Conservation (phyloP, 176 grass and related monocot species). For the Triticum aestivum region DNA sequence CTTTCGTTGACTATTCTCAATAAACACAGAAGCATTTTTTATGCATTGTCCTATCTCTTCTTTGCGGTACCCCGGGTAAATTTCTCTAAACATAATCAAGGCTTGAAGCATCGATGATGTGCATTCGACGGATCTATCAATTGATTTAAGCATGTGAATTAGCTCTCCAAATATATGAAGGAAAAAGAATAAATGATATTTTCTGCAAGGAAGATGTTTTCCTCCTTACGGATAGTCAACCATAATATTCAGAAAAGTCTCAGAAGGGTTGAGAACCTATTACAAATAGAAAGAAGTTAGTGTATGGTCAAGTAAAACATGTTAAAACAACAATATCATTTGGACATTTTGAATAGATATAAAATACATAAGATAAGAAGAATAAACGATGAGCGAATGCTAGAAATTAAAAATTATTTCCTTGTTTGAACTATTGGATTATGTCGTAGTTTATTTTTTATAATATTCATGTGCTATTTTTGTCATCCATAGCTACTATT, state of each 20-base stretch:
- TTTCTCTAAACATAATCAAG: conserved; percentile 37
- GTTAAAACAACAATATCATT: background rate
- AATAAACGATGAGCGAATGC: background rate
- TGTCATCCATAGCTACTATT: too few species aligned
- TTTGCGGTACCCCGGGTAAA: conserved; percentile 38
- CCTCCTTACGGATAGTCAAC: conserved; percentile 43
- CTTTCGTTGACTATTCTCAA: conserved; percentile 41
- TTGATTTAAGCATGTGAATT: background rate
- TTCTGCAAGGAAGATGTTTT: background rate
- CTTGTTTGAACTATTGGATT: background rate
- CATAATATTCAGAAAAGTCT: conserved; percentile 38
- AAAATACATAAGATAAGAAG: background rate
- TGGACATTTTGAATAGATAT: background rate
- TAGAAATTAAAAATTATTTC: background rate
- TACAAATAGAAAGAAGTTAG: background rate
- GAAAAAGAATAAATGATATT: background rate
- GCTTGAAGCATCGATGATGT: conserved; percentile 58
- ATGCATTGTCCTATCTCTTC: conserved; percentile 52
- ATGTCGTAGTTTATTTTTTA: too few species aligned
- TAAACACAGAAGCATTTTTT: conserved; percentile 29
- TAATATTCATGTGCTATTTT: too few species aligned
- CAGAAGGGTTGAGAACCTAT: conserved; percentile 50
- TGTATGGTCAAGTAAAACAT: background rate
- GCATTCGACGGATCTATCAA: conserved; percentile 48
- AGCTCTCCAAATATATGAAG: background rate